Base-by-base conservation (phyloP, 2,329 filamentous ascomycete genomes). In the Alternaria solani region DNA sequence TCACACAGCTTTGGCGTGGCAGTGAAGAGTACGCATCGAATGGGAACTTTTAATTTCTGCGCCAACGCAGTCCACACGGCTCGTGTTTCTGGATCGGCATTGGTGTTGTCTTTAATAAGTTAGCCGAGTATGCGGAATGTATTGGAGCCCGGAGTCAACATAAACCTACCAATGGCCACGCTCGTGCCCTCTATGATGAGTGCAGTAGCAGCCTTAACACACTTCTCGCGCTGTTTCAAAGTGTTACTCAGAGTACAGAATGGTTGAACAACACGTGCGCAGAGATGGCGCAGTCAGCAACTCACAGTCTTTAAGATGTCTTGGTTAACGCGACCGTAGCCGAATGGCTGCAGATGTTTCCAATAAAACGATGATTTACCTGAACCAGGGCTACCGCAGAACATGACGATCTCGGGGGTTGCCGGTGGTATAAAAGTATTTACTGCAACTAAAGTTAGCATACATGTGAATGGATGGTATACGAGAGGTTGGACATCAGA, bases 281-380 rank as follows among this genome's bases (percentile, higher is more conserved):
- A 59, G 38, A 23, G 42, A 30, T 11, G 14, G 16, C 1, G 47
- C 48, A 18, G 52, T 44, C 48, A 67, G 48, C 63, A 79, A 46
- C 81, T 67, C 80, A 88, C 84, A 30, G 87, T 90, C 78, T 96
- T 97, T 47, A 97, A 83, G 2, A 85, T 87, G 78, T 98, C 95
- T 80, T 98, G 95, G 70, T 98, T 99, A 30, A 97, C 87, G 48
- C 95, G 87, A 74, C 88, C 86, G 75, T 96, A 98, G 4, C 89
- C 91, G 28, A 95, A 80, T 25, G 91, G 91, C 74, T 93, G 84
- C 36, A 98, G 81, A 65, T 91, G 82, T 63, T 86, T 88, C 88
- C 90, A 92, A 80, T 90, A 97, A 72, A 95, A 97, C 0, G 93
- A 94, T 39, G 92, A 96, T 79, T 99, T 98, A 18, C 95, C 95